A percentile compares a stretch with the other conserved stretches of the same genome.
Evolutionary conservation across 768 basidiomycete species (phyloP).

Genomic region (Epithele typhae): DNA sequence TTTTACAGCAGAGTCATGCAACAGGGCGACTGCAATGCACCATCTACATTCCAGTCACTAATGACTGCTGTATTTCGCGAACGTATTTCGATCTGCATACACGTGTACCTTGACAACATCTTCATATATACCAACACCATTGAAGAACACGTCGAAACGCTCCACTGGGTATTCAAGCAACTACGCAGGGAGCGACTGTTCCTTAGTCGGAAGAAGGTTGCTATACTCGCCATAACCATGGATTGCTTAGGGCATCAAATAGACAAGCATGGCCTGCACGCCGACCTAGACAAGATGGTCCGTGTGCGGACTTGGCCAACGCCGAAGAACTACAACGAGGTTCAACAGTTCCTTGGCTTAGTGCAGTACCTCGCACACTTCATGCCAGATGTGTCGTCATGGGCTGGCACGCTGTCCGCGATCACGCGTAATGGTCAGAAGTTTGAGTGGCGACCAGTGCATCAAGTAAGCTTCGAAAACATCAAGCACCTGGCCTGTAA

Average conservation of each 20-base stretch:
- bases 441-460: constrained; percentile 22
- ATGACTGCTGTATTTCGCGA: constrained; percentile 40
- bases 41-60: constrained; percentile 40
- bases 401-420: constrained; percentile 26
- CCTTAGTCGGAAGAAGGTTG: constrained; percentile 30
- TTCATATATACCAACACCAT: constrained; percentile 35
- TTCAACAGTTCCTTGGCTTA: constrained; percentile 37
- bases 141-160: constrained; percentile 34
- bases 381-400: constrained; percentile 32
- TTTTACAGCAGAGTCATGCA: constrained; percentile 39
- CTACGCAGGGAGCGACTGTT: constrained; percentile 28
- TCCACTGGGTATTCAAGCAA: constrained; percentile 27
- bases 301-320: constrained; percentile 30
- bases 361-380: constrained; percentile 35
- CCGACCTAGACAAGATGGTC: constrained; percentile 32
- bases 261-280: constrained; percentile 34
- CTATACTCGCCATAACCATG: constrained; percentile 26
- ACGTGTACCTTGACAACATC: constrained; percentile 43
- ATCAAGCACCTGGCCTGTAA: constrained; percentile 15
- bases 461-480: constrained; percentile 20
- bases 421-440: constrained; percentile 25
- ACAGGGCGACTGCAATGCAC: constrained; percentile 42
- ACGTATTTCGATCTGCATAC: constrained; percentile 33
- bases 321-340: constrained; percentile 30
- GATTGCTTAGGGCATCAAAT: constrained; percentile 39